Conservation (phyloP, 306 rosid species). For the Pachyrhizus erosus region DNA sequence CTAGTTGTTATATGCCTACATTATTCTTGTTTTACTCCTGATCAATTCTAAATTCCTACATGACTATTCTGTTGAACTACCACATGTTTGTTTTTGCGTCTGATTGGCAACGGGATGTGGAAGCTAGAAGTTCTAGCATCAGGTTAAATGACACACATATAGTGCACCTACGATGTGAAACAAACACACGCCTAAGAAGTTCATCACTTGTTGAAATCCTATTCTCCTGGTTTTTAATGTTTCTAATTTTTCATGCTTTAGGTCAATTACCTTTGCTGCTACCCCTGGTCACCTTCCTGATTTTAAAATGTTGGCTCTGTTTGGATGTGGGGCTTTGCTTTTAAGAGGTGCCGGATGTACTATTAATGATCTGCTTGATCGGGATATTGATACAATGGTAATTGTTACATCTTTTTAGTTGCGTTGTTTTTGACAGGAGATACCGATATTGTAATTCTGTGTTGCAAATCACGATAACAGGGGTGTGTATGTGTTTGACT, state of each 20-base stretch:
- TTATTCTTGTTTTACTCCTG: not conserved
- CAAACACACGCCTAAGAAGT: not conserved
- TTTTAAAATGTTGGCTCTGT: conserved; percentile 71
- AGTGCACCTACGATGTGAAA: not conserved
- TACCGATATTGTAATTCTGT: not conserved
- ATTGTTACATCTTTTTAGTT: conserved; percentile 20
- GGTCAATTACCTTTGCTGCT: conserved; percentile 92
- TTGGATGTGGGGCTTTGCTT: conserved; percentile 89
- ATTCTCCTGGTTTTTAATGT: not conserved
- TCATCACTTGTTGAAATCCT: not conserved
- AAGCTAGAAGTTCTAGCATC: not conserved
- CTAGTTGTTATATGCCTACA: not conserved
- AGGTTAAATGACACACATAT: not conserved
- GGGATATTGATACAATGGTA: conserved; percentile 82
- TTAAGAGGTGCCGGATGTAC: conserved; percentile 93
- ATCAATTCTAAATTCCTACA: not conserved
- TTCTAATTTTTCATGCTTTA: conserved; percentile 38
- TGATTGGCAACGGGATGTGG: not conserved
- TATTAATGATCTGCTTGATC: conserved; percentile 84
- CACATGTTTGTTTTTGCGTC: no score
- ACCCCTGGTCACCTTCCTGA: conserved; percentile 82
- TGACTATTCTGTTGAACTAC: not conserved
- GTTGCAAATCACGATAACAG: conserved; percentile 20
- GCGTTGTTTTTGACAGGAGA: conserved; percentile 7
- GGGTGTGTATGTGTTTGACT: conserved; percentile 24